Base-by-base conservation (phyloP, 2,329 filamentous ascomycete species). In the Cladophialophora chaetospira region DNA sequence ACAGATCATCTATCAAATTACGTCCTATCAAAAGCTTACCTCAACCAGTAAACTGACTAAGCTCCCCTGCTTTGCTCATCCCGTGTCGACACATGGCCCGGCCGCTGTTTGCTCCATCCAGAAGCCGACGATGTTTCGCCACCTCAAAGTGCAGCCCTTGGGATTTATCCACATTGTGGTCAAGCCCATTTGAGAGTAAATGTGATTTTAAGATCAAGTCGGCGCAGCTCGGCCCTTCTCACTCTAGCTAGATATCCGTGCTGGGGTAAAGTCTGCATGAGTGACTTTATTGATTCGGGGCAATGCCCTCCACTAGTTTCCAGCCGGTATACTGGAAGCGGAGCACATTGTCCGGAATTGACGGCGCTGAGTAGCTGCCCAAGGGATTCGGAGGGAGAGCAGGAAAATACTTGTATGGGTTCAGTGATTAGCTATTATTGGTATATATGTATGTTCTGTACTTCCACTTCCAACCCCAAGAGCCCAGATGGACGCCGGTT, bases 381-480 rank as follows among this genome's bases (percentile, higher is more conserved):
- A n/a, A n/a, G n/a, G n/a, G n/a, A n/a, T n/a, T 38, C 15, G 35
- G 15, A 9, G 15, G n/a, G 3, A 19, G n/a, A 15, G n/a, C n/a
- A n/a, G 15, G 15, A 10, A 19, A 3, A 17, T 28, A 8, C 2
- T 29, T 31, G 19, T 28, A 42, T 19, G 23, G 40, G 13, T 15
- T n/a, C 17, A 40, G 4, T 31, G 19, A 51, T 51, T 51, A 51
- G n/a, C 38, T 26, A 51, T 51, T 43, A 51, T 51, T 29, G 35
- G 47, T 38, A 26, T 51, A n/a, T n/a, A 51, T 51, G 17, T 43
- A 51, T 51, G 35, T 43, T 26, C 48, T 51, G 46, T 49, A 49
- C 17, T 29, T 49, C 46, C 46, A 49, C 25, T 33, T 13, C 19
- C n/a, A n/a, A n/a, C n/a, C 11, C 35, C n/a, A 35, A 25, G 25